These are phyloP conservation scores for Lanzia echinophila DNA, from an alignment of 2,329 filamentous ascomycete species.

Conservation along the genomic window DNA sequence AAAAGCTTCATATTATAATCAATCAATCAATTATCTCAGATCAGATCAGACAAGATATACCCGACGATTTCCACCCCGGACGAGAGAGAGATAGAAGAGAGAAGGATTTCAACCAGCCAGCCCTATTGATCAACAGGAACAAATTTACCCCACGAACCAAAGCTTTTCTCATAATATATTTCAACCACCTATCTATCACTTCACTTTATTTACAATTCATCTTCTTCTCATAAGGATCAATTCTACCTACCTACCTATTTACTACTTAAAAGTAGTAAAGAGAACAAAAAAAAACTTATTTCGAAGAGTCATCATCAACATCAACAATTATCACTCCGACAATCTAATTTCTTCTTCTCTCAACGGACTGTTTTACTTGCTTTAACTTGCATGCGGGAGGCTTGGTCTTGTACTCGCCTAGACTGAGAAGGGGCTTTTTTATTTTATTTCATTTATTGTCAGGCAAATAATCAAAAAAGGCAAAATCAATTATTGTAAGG, in stretches of 20 bases:
- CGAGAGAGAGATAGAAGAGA: neutral
- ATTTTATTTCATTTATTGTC: neutral
- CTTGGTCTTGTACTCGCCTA: constrained; percentile 2
- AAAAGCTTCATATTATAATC: neutral
- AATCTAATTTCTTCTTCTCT: neutral
- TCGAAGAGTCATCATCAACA: too few species aligned
- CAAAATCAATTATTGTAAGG: constrained; percentile 2
- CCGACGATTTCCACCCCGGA: neutral
- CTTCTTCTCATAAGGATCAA: too few species aligned
- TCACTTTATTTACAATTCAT: too few species aligned
- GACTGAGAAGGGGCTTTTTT: neutral
- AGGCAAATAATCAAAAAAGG: neutral
- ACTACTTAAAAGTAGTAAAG: too few species aligned
- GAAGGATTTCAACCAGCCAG: neutral
- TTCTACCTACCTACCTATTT: too few species aligned
- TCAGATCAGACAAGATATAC: neutral
- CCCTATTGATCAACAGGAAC: constrained; percentile 1
- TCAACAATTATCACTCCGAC: neutral
- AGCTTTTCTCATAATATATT: too few species aligned
- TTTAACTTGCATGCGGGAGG: constrained; percentile 3
- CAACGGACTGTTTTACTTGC: neutral
- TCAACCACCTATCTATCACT: too few species aligned
- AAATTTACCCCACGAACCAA: neutral
- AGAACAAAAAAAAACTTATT: too few species aligned
- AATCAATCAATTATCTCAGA: too few species aligned